These are phyloP conservation scores for Colletotrichum acutatum DNA, from an alignment of 2,329 filamentous ascomycete genomes.

Conservation along the genomic window DNA sequence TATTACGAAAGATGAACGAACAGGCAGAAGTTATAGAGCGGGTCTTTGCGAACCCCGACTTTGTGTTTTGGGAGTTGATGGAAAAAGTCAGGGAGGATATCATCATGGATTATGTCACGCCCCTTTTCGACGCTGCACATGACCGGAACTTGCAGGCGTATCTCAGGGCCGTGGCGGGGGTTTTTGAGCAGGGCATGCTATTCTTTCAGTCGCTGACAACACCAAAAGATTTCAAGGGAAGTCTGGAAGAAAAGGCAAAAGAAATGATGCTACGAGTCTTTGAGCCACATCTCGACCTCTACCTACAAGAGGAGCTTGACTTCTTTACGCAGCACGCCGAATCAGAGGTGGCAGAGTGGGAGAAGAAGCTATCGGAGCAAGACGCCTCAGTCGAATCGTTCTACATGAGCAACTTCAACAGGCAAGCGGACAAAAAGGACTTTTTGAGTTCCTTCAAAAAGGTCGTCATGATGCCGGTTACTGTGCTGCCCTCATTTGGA, in stretches of 20 bases:
- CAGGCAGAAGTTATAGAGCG: conserved; percentile 83
- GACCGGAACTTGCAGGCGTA: conserved; percentile 80
- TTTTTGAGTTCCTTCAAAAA: conserved; percentile 98
- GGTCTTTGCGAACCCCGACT: conserved; percentile 78
- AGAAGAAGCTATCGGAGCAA: conserved; percentile 90
- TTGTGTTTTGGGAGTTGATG: conserved; percentile 82
- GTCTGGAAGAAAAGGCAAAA: conserved; percentile 73
- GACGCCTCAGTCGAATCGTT: conserved; percentile 92
- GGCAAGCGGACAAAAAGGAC: conserved; percentile 95
- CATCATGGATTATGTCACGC: conserved; percentile 85
- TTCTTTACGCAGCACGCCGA: conserved; percentile 84
- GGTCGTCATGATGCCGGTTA: conserved; percentile 99
- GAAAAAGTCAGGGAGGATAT: conserved; percentile 87
- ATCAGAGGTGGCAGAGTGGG: conserved; percentile 84
- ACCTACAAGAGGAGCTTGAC: conserved; percentile 90
- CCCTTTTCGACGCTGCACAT: conserved; percentile 88
- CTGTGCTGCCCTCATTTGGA: conserved; percentile 78
- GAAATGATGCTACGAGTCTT: conserved; percentile 79
- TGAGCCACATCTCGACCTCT: conserved; percentile 93
- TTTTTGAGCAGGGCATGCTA: conserved; percentile 86
- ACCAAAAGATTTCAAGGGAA: conserved; percentile 69
- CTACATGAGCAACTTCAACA: conserved; percentile 94
- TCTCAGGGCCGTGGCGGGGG: conserved; percentile 84
- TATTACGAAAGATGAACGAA: conserved; percentile 83
- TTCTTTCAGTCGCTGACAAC: conserved; percentile 79